phyloP scores from a whole-genome alignment of 495 filamentous ascomycete genomes.

The Aspergillus biplanus region DNA sequence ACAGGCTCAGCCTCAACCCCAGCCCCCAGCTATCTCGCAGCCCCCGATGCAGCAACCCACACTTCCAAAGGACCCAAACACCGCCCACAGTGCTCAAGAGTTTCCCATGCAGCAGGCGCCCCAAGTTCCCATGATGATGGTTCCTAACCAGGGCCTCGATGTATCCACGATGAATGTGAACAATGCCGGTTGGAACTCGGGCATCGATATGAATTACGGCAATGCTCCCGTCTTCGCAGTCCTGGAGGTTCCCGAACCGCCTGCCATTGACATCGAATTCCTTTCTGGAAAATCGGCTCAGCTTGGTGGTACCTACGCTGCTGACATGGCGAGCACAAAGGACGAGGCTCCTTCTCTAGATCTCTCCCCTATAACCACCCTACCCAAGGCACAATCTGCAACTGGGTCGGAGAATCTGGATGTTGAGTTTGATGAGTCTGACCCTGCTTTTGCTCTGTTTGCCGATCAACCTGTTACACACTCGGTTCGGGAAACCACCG shows the following conservation, averaged over 20 bases:
- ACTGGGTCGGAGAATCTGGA: conserved; percentile 45
- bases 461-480: conserved; percentile 47
- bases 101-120: conserved; percentile 62
- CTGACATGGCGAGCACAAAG: conserved; percentile 44
- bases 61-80: conserved; percentile 65
- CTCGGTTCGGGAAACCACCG: conserved; percentile 19
- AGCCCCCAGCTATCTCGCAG: conserved; percentile 35
- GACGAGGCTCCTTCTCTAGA: conserved; percentile 57
- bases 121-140: conserved; percentile 71
- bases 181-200: conserved; percentile 57
- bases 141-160: conserved; percentile 74
- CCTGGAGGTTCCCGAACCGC: conserved; percentile 72
- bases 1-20: conserved; percentile 37
- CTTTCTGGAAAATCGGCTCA: conserved; percentile 70
- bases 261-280: conserved; percentile 60
- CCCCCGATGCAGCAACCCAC: conserved; percentile 32
- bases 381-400: conserved; percentile 31
- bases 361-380: conserved; percentile 35
- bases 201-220: conserved; percentile 59
- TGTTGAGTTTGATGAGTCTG: conserved; percentile 60
- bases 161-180: conserved; percentile 61
- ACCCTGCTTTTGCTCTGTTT: conserved; percentile 63
- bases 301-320: conserved; percentile 33
- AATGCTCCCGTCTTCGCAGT: conserved; percentile 81
- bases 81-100: conserved; percentile 54